Percentiles rank a stretch among this genome's conserved stretches.
These are phyloP conservation scores for Suzukiozyma palmioleophila DNA, from an alignment of 1,139 yeast species.

Conservation along the genomic window DNA sequence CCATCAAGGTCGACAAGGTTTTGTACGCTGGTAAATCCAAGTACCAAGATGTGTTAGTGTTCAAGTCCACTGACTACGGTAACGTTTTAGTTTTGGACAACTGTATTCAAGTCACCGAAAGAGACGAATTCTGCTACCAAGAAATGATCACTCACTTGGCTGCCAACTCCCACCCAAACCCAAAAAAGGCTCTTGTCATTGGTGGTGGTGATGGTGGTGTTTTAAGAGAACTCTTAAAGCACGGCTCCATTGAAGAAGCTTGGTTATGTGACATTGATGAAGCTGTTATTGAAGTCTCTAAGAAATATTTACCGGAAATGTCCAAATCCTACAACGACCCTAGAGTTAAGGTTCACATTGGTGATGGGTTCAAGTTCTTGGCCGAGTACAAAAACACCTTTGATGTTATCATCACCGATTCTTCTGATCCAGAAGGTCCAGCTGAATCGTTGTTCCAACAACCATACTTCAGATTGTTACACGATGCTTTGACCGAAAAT, in stretches of 20 bases:
- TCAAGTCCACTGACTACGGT: constrained; percentile 84
- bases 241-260: constrained; percentile 76
- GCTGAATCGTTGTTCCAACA: constrained; percentile 86
- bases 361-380: constrained; percentile 90
- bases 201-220: constrained; percentile 99
- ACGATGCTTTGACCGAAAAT: constrained; percentile 74
- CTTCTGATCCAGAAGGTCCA: constrained; percentile 97
- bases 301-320: constrained; percentile 82
- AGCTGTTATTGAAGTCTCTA: constrained; percentile 77
- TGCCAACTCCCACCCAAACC: constrained; percentile 83
- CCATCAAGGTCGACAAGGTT: constrained; percentile 74
- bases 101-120: constrained; percentile 87
- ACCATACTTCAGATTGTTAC: constrained; percentile 76
- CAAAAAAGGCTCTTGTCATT: constrained; percentile 82
- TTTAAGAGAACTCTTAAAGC: constrained; percentile 86
- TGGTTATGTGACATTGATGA: constrained; percentile 91
- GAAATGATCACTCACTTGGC: constrained; percentile 94
- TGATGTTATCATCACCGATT: constrained; percentile 90
- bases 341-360: constrained; percentile 76
- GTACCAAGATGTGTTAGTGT: constrained; percentile 86
- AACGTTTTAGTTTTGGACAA: constrained; percentile 89
- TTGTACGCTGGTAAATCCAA: constrained; percentile 76
- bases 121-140: constrained; percentile 93
- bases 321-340: constrained; percentile 74
- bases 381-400: constrained; percentile 66